Base-by-base conservation (phyloP, 106 monocot genomes). In the Triglochin maritima region DNA sequence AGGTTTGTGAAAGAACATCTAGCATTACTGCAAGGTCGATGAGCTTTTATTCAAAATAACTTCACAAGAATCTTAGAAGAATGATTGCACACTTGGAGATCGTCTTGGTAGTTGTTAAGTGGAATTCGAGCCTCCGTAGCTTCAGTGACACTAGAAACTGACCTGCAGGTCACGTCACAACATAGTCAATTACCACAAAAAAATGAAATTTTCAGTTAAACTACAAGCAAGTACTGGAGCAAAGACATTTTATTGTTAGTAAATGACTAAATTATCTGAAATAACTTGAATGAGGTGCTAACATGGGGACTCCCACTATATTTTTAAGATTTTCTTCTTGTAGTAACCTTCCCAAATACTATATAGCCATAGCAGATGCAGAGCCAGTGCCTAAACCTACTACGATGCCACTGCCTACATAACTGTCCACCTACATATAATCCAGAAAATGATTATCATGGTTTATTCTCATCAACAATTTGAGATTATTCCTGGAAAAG, bases 261-360 rank as follows among this genome's bases (percentile, higher is more conserved):
- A 29, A 29, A 29, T 29, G 29, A 29, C 29, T 3, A 10, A 55
- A 55, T 55, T 55, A 7, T 62, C 44, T 9, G 16, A 47, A 47
- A 49, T 3, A 46, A 8, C 16, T 17, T 0, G 41, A 3, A 29
- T 8, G 44, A 7, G 5, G 41, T 6, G 59, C 81, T 80, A 17
- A 90, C 91, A 68, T 80, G 9, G 84, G 84, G 49, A 91, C 69
- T 56, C 87, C 91, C 4, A 80, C 69, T 55, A 91, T 67, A 52
- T 78, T 68, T 4, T 63, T 73, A n/a, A 91, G 72, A 75, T 72
- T 51, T 9, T 84, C 84, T 13, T 73, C 71, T 42, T 75, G 65
- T 42, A 91, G 29, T 3, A 65, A 73, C 13, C 57, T 69, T 47
- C 87, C 91, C 62, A 91, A 43, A 51, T 91, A 68, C 53, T 80